Conservation (phyloP, 2,329 filamentous ascomycete species). For the Cladosporium sp. region DNA sequence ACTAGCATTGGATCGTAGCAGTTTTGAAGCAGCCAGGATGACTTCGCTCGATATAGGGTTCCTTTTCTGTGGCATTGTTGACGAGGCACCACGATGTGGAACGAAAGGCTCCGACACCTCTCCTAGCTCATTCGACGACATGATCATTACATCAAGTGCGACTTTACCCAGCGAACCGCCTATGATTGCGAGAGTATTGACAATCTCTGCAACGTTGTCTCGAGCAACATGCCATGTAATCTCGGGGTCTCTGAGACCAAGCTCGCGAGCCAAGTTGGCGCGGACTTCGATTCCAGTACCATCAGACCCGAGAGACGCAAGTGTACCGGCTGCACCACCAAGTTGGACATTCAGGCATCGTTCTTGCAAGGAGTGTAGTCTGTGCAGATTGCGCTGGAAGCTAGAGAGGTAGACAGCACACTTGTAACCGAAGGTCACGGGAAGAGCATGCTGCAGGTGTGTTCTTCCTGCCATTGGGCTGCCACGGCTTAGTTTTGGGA, state of each 20-base stretch:
- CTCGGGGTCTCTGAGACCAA: slow-evolving; percentile 22
- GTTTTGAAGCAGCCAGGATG: slow-evolving; percentile 25
- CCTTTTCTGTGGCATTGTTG: slow-evolving; percentile 52
- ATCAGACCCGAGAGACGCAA: slow-evolving; percentile 22
- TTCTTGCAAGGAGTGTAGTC: slow-evolving; percentile 23
- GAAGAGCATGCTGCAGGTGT: slow-evolving; percentile 31
- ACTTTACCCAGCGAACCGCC: slow-evolving; percentile 28
- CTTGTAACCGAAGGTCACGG: slow-evolving; percentile 32
- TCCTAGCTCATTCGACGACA: slow-evolving; percentile 29
- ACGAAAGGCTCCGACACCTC: slow-evolving; percentile 41
- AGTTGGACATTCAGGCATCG: slow-evolving; percentile 29
- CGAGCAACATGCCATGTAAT: slow-evolving; percentile 33
- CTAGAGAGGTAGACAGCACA: slow-evolving; percentile 28
- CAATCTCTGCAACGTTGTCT: slow-evolving; percentile 27
- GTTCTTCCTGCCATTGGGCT: slow-evolving; percentile 28
- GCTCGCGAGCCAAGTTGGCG: slow-evolving; percentile 19
- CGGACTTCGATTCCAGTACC: slow-evolving; percentile 21
- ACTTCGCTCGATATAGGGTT: slow-evolving; percentile 31
- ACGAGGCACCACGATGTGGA: slow-evolving; percentile 51
- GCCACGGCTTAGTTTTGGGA: not conserved
- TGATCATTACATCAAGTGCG: slow-evolving; percentile 28
- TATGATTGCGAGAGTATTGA: slow-evolving; percentile 25
- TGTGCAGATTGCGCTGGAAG: slow-evolving; percentile 26
- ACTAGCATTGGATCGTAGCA: slow-evolving; percentile 24
- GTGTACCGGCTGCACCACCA: slow-evolving; percentile 30